phyloP scores from a whole-genome alignment of 495 filamentous ascomycete genomes.

The Penicillium bovifimosum region DNA sequence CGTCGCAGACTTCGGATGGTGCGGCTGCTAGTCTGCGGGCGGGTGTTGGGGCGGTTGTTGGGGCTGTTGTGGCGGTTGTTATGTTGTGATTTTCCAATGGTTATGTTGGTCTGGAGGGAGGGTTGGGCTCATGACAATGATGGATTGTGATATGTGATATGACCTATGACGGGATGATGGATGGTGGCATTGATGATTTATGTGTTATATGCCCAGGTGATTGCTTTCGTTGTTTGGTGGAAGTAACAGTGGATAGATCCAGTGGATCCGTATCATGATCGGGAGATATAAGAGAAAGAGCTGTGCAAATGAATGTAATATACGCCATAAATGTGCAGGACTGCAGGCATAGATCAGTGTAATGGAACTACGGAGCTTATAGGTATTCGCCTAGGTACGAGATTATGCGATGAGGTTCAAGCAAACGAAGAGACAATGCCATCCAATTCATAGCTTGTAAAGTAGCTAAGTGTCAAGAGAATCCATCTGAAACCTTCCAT shows the following conservation, averaged over 20 bases:
- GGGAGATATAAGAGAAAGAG: background rate
- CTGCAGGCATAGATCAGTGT: too few species aligned
- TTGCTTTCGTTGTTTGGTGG: too few species aligned
- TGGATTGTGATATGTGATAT: background rate
- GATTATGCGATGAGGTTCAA: too few species aligned
- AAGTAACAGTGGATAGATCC: background rate
- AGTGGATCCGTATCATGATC: background rate
- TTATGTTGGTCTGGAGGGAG: background rate
- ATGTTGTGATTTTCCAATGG: constrained; percentile 4
- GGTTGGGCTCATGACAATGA: background rate
- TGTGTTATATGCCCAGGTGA: background rate
- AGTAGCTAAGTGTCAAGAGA: background rate
- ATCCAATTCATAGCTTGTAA: background rate
- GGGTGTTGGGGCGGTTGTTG: background rate
- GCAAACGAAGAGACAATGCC: background rate
- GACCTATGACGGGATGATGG: background rate
- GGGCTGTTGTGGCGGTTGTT: constrained; percentile 7
- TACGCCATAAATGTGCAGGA: too few species aligned
- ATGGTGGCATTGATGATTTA: background rate
- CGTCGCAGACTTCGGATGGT: constrained; percentile 14
- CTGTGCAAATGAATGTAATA: too few species aligned
- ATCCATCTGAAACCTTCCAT: background rate
- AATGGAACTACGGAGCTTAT: too few species aligned
- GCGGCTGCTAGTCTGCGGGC: constrained; percentile 1
- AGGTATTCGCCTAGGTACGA: too few species aligned